These are phyloP conservation scores for Odonthalia washingtoniensis DNA, from an alignment of 31 red algal genomes.

Conservation along the genomic window DNA sequence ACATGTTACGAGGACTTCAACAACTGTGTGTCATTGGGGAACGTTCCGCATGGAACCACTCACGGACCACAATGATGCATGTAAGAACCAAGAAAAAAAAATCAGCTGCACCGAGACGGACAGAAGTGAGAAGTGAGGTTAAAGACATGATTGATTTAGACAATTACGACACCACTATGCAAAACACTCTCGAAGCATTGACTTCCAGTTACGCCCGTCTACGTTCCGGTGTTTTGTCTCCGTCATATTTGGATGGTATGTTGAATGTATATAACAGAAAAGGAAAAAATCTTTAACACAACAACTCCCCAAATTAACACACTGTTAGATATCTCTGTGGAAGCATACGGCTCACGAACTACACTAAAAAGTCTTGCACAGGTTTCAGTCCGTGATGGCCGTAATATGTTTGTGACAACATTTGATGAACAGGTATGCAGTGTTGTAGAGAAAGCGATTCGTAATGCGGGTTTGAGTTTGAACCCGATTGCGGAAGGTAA, in stretches of 20 bases:
- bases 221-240: slow-evolving; percentile 59
- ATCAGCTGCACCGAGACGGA: neutral
- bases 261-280: neutral
- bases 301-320: too few species aligned
- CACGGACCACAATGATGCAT: neutral
- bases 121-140: neutral
- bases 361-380: slow-evolving; percentile 78
- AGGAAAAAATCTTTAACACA: too few species aligned
- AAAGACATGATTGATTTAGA: slow-evolving; percentile 30
- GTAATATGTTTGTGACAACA: slow-evolving; percentile 69
- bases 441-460: slow-evolving; percentile 83
- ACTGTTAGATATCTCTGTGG: slow-evolving; percentile 67
- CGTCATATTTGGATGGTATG: slow-evolving; percentile 79
- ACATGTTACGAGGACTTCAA: too few species aligned
- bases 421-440: slow-evolving; percentile 64
- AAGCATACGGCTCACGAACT: slow-evolving; percentile 70
- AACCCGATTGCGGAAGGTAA: slow-evolving; percentile 65
- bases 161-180: slow-evolving; percentile 51
- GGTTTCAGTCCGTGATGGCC: slow-evolving; percentile 77
- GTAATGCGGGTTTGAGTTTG: slow-evolving; percentile 78
- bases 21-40: too few species aligned
- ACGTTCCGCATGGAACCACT: too few species aligned
- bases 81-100: neutral
- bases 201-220: slow-evolving; percentile 45
- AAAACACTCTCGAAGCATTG: slow-evolving; percentile 53